These are phyloP conservation scores for Suillus weaverae DNA, from an alignment of 768 basidiomycete genomes.

Conservation along the genomic window DNA sequence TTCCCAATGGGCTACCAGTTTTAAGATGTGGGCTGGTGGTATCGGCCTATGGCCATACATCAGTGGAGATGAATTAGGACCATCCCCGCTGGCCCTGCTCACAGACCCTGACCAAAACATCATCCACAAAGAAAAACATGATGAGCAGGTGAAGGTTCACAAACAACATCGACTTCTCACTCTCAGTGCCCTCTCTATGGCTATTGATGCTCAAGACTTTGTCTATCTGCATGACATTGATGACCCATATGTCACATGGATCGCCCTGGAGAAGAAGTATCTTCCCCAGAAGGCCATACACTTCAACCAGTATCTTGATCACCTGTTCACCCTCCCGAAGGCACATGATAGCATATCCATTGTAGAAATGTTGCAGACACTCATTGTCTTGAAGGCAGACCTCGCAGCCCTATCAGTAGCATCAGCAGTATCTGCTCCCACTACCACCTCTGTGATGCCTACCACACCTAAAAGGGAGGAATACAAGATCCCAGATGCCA, in stretches of 20 bases:
- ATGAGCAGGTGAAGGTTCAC: background rate
- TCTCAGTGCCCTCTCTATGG: background rate
- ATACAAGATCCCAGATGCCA: background rate
- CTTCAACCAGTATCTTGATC: background rate
- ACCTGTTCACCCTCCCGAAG: background rate
- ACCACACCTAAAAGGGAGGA: background rate
- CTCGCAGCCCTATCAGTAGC: background rate
- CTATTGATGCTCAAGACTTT: background rate
- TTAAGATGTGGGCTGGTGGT: no score
- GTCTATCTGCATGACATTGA: background rate
- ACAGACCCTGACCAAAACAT: background rate
- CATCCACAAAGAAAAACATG: background rate
- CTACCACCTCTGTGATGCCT: no score
- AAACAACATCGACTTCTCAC: background rate
- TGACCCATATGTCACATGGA: background rate
- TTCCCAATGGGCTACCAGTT: no score
- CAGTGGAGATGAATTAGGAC: no score
- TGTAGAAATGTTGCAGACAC: background rate
- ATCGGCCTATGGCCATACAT: no score
- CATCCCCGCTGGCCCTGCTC: no score
- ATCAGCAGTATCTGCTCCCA: rapidly evolving
- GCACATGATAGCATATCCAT: background rate
- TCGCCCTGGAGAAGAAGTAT: background rate
- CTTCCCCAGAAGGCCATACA: background rate
- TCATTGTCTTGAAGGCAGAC: background rate